Conservation (phyloP, 148 eudicot species). For the Simmondsia chinensis region DNA sequence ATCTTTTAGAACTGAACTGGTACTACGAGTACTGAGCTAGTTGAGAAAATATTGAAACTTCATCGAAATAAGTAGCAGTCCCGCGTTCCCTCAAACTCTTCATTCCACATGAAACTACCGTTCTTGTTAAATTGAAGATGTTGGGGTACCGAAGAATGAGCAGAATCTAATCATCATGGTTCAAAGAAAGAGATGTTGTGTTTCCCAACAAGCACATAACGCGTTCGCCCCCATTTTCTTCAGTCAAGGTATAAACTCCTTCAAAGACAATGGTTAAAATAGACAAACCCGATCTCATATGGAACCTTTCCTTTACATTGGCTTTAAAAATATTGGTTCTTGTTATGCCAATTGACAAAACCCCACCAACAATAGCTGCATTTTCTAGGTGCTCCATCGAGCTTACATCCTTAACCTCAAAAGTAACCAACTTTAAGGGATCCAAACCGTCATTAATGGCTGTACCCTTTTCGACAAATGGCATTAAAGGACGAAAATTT, state of each 20-base stretch:
- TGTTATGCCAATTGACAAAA: slow-evolving; percentile 9
- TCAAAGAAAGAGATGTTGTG: background rate
- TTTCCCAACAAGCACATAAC: slow-evolving; percentile 8
- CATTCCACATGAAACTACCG: slow-evolving; percentile 14
- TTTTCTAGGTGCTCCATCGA: background rate
- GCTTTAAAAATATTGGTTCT: background rate
- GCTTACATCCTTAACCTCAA: slow-evolving; percentile 9
- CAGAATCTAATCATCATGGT: slow-evolving; percentile 12
- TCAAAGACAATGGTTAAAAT: slow-evolving; percentile 7
- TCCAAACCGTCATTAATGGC: background rate
- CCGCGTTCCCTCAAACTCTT: slow-evolving; percentile 6
- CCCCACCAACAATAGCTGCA: slow-evolving; percentile 3
- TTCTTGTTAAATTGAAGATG: background rate
- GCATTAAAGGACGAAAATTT: slow-evolving; percentile 5
- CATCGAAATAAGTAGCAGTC: slow-evolving; percentile 11
- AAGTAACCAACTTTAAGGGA: background rate
- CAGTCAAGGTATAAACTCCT: slow-evolving; percentile 7
- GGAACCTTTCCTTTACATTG: slow-evolving; percentile 4
- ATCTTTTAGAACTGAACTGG: slow-evolving; percentile 7
- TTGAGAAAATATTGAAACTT: slow-evolving; percentile 12
- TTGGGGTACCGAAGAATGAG: slow-evolving; percentile 20
- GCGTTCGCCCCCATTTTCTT: slow-evolving; percentile 7
- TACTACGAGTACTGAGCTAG: slow-evolving; percentile 9
- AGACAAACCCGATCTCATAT: slow-evolving; percentile 1
- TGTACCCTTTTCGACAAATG: background rate